Conservation (phyloP, 768 basidiomycete genomes). For the Russula griseocarnosa region DNA sequence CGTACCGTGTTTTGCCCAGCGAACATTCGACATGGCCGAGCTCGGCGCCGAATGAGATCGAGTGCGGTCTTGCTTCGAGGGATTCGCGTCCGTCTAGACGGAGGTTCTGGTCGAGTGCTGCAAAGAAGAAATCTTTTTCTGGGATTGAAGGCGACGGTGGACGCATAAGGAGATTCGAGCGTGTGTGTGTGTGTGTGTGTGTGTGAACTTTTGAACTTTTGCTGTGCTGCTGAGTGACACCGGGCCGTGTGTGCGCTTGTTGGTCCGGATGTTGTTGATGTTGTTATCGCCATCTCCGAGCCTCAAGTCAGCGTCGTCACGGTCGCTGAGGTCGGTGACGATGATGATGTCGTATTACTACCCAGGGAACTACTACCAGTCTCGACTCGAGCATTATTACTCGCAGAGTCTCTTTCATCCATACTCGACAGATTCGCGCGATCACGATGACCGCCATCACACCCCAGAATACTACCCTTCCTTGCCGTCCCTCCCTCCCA, state of each 20-base stretch:
- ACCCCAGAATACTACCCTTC: no score
- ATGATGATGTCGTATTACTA: not conserved
- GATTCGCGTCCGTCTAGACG: slow-evolving; percentile 75
- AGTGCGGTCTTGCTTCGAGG: slow-evolving; percentile 62
- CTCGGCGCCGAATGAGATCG: slow-evolving; percentile 73
- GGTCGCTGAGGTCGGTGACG: no score
- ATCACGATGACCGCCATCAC: not conserved
- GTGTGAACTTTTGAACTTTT: no score
- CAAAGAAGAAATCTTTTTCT: slow-evolving; percentile 80
- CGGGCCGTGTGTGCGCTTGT: no score
- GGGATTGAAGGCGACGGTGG: slow-evolving; percentile 85
- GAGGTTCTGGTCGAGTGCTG: slow-evolving; percentile 72
- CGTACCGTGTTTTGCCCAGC: slow-evolving; percentile 79
- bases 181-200: no score
- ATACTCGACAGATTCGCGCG: not conserved
- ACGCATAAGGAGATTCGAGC: slow-evolving; percentile 31
- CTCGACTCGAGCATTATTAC: not conserved
- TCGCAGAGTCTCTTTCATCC: not conserved
- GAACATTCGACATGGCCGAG: slow-evolving; percentile 86
- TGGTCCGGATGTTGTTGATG: no score
- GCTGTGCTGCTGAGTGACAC: no score
- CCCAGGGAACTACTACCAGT: not conserved
- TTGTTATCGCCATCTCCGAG: no score
- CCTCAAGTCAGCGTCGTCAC: no score
- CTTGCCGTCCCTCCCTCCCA: not conserved